phyloP scores from a whole-genome alignment of 1,284 basidiomycete genomes.

The Rugosomyces carneus region DNA sequence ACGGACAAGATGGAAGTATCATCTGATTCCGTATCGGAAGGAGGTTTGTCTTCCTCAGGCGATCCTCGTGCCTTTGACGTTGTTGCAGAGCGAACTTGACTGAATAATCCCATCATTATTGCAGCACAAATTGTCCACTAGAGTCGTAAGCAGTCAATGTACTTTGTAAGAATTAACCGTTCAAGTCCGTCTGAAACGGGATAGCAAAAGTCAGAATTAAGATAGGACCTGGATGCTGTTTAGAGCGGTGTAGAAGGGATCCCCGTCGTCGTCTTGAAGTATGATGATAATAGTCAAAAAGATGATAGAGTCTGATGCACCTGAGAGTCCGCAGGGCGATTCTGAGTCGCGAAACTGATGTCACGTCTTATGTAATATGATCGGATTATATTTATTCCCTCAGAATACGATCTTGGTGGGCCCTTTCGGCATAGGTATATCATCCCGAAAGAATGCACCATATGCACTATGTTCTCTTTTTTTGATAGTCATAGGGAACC shows the following conservation, averaged over 20 bases:
- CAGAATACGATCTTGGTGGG: slow-evolving; percentile 88
- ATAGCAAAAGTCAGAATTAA: background rate
- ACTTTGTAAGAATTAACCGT: background rate
- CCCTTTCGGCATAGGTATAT: slow-evolving; percentile 65
- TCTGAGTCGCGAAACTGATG: slow-evolving; percentile 15
- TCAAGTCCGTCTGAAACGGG: background rate
- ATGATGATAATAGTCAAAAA: background rate
- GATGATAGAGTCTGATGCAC: too few species aligned
- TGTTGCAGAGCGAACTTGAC: slow-evolving; percentile 46
- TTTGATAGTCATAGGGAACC: slow-evolving; percentile 96
- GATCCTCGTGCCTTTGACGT: slow-evolving; percentile 44
- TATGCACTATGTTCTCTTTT: slow-evolving; percentile 87
- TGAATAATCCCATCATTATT: slow-evolving; percentile 73
- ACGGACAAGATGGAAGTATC: slow-evolving; percentile 81
- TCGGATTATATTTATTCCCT: slow-evolving; percentile 8
- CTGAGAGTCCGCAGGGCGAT: background rate
- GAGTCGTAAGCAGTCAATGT: slow-evolving; percentile 3
- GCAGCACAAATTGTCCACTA: slow-evolving; percentile 19
- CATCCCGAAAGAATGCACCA: slow-evolving; percentile 82
- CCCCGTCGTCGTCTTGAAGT: too few species aligned
- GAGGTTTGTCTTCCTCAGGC: slow-evolving; percentile 60
- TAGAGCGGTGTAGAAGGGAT: background rate
- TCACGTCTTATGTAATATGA: slow-evolving; percentile 16
- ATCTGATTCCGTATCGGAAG: slow-evolving; percentile 75
- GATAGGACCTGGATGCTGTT: background rate